Base-by-base conservation (phyloP, 2,329 filamentous ascomycete species). In the Fusarium sp. region DNA sequence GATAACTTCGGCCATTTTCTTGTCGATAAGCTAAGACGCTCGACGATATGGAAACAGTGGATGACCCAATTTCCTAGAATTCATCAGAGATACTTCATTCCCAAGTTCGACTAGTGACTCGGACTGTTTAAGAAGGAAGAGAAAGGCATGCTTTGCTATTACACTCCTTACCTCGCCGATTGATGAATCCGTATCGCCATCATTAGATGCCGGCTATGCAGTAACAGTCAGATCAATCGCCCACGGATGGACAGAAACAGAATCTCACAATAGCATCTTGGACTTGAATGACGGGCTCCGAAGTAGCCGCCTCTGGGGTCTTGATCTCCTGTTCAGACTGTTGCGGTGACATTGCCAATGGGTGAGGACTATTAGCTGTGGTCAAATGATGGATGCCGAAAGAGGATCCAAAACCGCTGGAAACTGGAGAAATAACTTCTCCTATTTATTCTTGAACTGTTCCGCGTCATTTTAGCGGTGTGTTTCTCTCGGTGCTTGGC, bases 261-360 rank as follows among this genome's bases (percentile, higher is more conserved):
- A 27, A 35, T 17, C 46, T 49, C 8, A 49, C 46, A 7, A 49
- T 49, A 5, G 23, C n/a, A 20, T 49, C 33, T 40, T 49, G 47
- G 10, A 40, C 23, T 8, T 40, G 47, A 35, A 49, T 27, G 3
- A 49, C 11, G 10, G 33, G 14, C n/a, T 49, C 47, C 17, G 47
- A 36, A 23, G 33, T 10, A 31, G 17, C n/a, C 17, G n/a, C 10
- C n/a, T 37, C 36, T 37, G 33, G 47, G 9, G n/a, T n/a, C 11
- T 0, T 11, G 6, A 13, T 23, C 33, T 49, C 23, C 23, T 29
- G 21, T 21, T 25, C 4, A 11, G 31, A 17, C 13, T 25, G n/a
- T n/a, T 41, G 33, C 18, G n/a, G n/a, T 29, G 47, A 7, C 33
- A 49, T 41, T 4, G 33, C 40, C 23, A 33, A 29, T 41, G 23